These are phyloP conservation scores for Oldenlandia corymbosa DNA, from an alignment of 257 asterid species.

Conservation along the genomic window DNA sequence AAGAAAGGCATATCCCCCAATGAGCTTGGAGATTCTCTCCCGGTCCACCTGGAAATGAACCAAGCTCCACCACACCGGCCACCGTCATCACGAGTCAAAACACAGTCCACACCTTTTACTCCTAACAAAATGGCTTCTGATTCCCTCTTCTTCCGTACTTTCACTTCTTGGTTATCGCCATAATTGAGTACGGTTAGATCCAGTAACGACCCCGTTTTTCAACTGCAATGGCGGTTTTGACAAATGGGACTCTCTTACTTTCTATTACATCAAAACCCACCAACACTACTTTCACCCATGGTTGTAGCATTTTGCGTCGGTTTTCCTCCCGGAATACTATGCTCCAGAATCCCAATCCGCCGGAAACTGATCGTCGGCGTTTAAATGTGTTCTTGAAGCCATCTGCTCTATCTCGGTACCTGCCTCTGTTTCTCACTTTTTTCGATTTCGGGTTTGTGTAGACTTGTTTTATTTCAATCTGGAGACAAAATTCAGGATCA, in stretches of 20 bases:
- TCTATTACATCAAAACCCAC: not conserved
- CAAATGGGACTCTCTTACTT: slow-evolving; percentile 11
- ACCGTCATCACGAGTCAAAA: too few species aligned
- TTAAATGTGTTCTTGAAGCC: not conserved
- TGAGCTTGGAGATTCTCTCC: too few species aligned
- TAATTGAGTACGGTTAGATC: too few species aligned
- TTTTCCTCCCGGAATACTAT: not conserved
- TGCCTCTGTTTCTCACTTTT: not conserved
- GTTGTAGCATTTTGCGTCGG: not conserved
- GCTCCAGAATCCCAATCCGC: not conserved
- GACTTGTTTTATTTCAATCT: not conserved
- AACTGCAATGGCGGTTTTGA: slow-evolving; percentile 10
- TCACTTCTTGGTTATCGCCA: too few species aligned
- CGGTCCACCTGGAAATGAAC: too few species aligned
- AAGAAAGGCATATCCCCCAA: too few species aligned
- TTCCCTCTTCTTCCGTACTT: too few species aligned
- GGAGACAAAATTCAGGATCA: slow-evolving; percentile 41
- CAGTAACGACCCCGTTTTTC: too few species aligned
- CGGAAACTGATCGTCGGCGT: too few species aligned
- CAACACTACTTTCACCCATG: not conserved
- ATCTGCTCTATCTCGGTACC: slow-evolving; percentile 3
- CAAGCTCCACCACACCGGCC: too few species aligned
- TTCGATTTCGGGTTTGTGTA: not conserved
- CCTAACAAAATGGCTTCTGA: too few species aligned
- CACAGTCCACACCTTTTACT: too few species aligned